Conservation (phyloP, 331 rosid species). For the Cydonia oblonga region DNA sequence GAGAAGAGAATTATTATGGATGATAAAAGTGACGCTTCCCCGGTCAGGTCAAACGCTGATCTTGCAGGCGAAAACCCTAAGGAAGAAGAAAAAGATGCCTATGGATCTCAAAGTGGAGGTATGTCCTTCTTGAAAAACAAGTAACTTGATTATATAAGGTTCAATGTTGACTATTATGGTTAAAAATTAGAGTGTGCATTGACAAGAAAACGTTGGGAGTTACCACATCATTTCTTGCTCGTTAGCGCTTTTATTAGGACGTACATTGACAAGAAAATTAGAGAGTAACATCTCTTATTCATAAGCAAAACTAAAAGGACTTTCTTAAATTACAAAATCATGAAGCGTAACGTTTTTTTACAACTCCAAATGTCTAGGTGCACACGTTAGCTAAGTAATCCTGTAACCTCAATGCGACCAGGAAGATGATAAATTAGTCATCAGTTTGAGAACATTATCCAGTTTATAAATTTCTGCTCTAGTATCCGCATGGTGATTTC, state of each 20-base stretch:
- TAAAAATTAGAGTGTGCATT: not conserved
- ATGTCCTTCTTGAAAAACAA: slow-evolving; percentile 7
- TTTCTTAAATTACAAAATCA: not conserved
- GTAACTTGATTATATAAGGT: not conserved
- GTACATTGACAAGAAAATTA: not conserved
- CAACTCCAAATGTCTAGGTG: no score
- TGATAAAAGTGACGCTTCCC: slow-evolving; percentile 22
- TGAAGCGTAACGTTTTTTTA: not conserved
- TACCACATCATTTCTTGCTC: not conserved
- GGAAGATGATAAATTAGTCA: no score
- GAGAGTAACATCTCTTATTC: not conserved
- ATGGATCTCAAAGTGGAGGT: slow-evolving; percentile 35
- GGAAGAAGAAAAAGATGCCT: slow-evolving; percentile 22
- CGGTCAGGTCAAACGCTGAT: slow-evolving; percentile 1
- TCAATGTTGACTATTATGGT: not conserved
- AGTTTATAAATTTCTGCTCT: no score
- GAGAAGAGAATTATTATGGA: slow-evolving; percentile 18
- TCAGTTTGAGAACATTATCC: no score
- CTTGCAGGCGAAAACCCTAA: slow-evolving; percentile 16
- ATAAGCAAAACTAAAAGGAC: not conserved
- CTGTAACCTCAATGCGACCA: no score
- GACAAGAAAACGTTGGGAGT: not conserved
- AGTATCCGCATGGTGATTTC: no score
- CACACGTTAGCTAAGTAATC: no score
- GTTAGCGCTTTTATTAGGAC: not conserved